A percentile compares a stretch with the other conserved stretches of the same genome.
Evolutionary conservation across 1,284 basidiomycete species (phyloP).

Genomic region (Sanghuangporus weigelae): DNA sequence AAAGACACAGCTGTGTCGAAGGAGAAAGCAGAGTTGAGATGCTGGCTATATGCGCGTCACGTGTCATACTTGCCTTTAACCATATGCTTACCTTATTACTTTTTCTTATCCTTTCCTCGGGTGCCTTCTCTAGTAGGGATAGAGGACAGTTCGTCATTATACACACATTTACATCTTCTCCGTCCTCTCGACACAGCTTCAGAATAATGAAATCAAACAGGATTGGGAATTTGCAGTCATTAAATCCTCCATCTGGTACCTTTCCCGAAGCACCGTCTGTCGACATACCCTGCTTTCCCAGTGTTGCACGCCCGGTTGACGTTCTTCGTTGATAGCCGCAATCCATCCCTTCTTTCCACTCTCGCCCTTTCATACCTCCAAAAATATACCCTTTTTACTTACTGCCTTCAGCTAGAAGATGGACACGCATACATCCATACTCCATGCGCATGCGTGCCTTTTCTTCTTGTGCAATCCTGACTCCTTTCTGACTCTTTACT

Average conservation of each 20-base stretch:
- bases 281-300: not conserved
- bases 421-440: not conserved
- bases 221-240: too few species aligned
- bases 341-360: not conserved
- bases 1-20: not conserved
- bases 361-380: not conserved
- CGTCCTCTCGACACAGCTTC: too few species aligned
- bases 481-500: not conserved
- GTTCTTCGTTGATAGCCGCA: not conserved
- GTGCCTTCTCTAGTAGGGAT: too few species aligned
- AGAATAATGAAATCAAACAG: too few species aligned
- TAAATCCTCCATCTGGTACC: constrained; percentile 4
- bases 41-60: constrained; percentile 1
- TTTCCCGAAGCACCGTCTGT: not conserved
- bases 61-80: not conserved
- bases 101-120: not conserved
- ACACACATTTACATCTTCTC: not conserved
- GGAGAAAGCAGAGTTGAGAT: not conserved
- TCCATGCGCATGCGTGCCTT: not conserved
- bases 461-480: not conserved
- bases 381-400: too few species aligned
- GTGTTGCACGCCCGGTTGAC: not conserved
- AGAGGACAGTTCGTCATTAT: too few species aligned
- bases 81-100: not conserved
- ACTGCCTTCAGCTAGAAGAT: not conserved